Percentiles rank a stretch among this genome's conserved stretches.
These are phyloP conservation scores for Talinum fruticosum DNA, from an alignment of 148 eudicot genomes.

Conservation along the genomic window DNA sequence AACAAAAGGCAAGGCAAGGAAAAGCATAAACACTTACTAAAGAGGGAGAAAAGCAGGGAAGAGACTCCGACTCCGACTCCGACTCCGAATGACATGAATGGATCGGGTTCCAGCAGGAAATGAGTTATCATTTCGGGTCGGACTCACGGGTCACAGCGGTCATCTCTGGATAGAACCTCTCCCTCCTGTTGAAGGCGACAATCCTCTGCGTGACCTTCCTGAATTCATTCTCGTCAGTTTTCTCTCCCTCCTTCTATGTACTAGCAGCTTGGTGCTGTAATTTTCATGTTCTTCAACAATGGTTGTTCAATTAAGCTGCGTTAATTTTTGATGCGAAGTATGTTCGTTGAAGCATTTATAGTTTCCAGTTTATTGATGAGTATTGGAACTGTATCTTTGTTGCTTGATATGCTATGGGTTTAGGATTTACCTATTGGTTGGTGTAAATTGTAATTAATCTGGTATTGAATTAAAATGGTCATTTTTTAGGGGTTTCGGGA, in stretches of 20 bases:
- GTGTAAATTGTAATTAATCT: background rate
- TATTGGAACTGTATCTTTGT: background rate
- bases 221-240: slow-evolving; percentile 64
- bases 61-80: background rate
- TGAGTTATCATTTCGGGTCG: slow-evolving; percentile 74
- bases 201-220: slow-evolving; percentile 55
- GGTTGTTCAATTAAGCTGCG: background rate
- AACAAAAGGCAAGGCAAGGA: no score
- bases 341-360: background rate
- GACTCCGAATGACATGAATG: slow-evolving; percentile 37
- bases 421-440: slow-evolving; percentile 22
- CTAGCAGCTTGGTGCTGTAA: background rate
- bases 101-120: slow-evolving; percentile 52
- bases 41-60: background rate
- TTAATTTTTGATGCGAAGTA: background rate
- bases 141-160: slow-evolving; percentile 76
- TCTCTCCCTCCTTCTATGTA: background rate
- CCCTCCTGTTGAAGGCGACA: slow-evolving; percentile 61
- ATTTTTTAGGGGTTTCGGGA: background rate
- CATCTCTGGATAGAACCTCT: slow-evolving; percentile 80
- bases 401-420: slow-evolving; percentile 1
- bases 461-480: background rate
- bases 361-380: background rate
- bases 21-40: background rate
- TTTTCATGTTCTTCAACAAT: background rate